Conservation (phyloP, 2,329 filamentous ascomycete species). For the Fusarium sulawesiense region DNA sequence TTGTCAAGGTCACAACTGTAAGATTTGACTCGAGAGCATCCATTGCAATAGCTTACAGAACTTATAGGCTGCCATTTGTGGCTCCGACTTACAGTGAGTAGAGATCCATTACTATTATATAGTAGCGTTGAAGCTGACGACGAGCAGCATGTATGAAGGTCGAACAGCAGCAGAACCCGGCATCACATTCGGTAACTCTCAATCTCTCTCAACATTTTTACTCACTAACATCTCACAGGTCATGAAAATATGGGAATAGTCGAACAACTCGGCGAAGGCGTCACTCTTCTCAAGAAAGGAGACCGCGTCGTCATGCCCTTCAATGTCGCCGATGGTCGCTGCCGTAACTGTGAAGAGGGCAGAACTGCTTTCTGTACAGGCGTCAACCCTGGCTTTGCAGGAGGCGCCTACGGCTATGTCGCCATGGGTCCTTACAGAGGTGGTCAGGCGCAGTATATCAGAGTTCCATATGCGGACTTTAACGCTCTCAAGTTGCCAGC, state of each 20-base stretch:
- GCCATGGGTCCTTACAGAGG: conserved; percentile 65
- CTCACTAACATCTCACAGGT: conserved; percentile 32
- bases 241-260: conserved; percentile 73
- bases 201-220: too few species aligned
- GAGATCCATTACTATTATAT: neutral
- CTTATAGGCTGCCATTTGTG: conserved; percentile 61
- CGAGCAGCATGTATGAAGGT: conserved; percentile 71
- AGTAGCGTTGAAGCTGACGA: conserved; percentile 1
- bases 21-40: conserved; percentile 39
- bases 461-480: conserved; percentile 75
- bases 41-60: conserved; percentile 8
- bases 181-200: conserved; percentile 64
- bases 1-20: conserved; percentile 73
- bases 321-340: conserved; percentile 72
- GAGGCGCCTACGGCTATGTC: conserved; percentile 63
- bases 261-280: conserved; percentile 65
- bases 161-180: conserved; percentile 71
- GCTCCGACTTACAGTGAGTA: conserved; percentile 60
- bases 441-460: conserved; percentile 71
- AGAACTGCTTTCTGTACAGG: conserved; percentile 74
- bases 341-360: conserved; percentile 72
- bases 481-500: conserved; percentile 71
- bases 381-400: conserved; percentile 54
- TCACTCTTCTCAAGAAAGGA: conserved; percentile 70
- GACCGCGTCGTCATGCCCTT: conserved; percentile 74